Evolutionary conservation across 2,329 filamentous ascomycete genomes (phyloP).

Genomic region (Aaosphaeria pasadenensis): DNA sequence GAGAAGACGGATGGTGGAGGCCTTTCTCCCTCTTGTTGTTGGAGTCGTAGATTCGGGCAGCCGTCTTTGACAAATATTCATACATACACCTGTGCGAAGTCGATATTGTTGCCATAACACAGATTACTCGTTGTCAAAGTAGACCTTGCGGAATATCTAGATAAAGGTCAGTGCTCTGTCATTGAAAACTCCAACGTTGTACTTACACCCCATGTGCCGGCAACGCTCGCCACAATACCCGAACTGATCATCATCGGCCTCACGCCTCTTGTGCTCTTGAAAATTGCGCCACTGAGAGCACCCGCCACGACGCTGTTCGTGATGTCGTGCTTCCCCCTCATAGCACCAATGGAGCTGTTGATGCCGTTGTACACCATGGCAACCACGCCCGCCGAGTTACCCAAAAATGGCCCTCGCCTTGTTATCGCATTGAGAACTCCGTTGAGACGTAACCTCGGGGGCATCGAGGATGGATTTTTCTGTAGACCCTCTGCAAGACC

Average conservation of each 20-base stretch:
- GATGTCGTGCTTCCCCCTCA: conserved; percentile 58
- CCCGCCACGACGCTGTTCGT: conserved; percentile 86
- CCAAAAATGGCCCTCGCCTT: conserved; percentile 86
- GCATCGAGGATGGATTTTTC: conserved; percentile 65
- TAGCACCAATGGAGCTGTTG: conserved; percentile 40
- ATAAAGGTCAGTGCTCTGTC: conserved; percentile 6
- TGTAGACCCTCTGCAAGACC: conserved; percentile 86
- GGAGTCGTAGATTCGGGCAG: too few relatives aligned
- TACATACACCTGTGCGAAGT: too few relatives aligned
- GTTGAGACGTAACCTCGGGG: conserved; percentile 90
- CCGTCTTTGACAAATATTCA: too few relatives aligned
- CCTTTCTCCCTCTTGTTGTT: too few relatives aligned
- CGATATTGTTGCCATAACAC: neutral
- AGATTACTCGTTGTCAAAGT: conserved; percentile 17
- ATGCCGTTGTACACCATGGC: conserved; percentile 93
- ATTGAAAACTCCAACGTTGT: neutral
- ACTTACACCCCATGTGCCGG: conserved; percentile 82
- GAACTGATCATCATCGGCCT: conserved; percentile 94
- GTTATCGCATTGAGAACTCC: conserved; percentile 93
- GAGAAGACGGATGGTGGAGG: too few relatives aligned
- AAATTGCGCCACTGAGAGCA: conserved; percentile 84
- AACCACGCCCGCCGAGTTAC: conserved; percentile 92
- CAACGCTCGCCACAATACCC: conserved; percentile 80
- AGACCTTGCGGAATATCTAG: conserved; percentile 18
- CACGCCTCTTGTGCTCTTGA: conserved; percentile 90